A percentile compares a stretch with the other conserved stretches of the same genome.
phyloP scores from a whole-genome alignment of 2,329 filamentous ascomycete species.

The Ciborinia camelliae region DNA sequence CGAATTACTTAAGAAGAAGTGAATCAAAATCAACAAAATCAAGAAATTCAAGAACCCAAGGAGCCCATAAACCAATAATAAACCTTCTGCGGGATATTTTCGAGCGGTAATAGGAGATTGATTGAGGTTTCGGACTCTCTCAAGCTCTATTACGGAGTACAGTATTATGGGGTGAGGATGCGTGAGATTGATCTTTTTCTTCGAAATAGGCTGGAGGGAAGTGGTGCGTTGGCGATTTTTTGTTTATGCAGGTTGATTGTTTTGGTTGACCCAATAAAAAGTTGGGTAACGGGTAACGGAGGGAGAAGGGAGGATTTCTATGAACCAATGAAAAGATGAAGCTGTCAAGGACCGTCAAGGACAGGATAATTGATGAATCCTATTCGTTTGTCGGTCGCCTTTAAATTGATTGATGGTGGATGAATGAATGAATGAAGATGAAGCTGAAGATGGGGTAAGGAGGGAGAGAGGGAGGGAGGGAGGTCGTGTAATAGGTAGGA shows the following conservation, averaged over 20 bases:
- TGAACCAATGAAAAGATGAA: neutral
- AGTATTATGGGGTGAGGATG: constrained; percentile 10
- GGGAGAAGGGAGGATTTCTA: neutral
- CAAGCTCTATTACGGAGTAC: too few species aligned
- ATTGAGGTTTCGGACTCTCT: neutral
- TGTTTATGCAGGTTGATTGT: constrained; percentile 8
- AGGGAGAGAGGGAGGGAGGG: neutral
- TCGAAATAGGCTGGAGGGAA: neutral
- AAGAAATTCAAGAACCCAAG: neutral
- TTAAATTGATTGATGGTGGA: neutral
- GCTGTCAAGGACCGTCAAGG: neutral
- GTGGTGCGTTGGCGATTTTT: constrained; percentile 12
- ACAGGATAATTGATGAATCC: neutral
- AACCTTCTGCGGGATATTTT: neutral
- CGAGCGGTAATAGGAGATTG: neutral
- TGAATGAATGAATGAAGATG: neutral
- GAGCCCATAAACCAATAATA: neutral
- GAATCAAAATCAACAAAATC: neutral
- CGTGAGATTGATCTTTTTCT: constrained; percentile 7
- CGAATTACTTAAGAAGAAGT: neutral
- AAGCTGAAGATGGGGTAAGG: neutral
- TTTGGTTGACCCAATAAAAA: neutral
- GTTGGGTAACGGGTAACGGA: too few species aligned
- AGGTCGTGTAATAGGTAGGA: neutral
- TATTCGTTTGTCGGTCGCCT: neutral